Evolutionary conservation across 805 yeast genomes (phyloP).

Genomic region (Cyberlindnera meyerae): DNA sequence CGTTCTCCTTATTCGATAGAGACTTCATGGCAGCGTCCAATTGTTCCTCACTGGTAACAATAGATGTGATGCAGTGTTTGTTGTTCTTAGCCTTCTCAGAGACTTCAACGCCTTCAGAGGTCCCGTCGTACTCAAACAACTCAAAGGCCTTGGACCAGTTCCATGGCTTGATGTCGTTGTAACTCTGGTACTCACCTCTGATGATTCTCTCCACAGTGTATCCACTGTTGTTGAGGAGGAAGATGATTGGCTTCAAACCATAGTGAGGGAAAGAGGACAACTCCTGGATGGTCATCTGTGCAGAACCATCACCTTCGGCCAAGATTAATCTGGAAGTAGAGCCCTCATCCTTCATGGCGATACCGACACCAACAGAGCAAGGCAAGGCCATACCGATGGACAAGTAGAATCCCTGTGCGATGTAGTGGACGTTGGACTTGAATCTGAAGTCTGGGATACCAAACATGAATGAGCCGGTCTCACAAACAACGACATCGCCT

Average conservation of each 20-base stretch:
- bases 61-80: conserved; percentile 22
- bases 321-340: conserved; percentile 56
- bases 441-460: conserved; percentile 64
- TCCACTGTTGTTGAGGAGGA: conserved; percentile 79
- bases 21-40: conserved; percentile 26
- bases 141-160: conserved; percentile 67
- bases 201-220: conserved; percentile 88
- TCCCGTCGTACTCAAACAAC: conserved; percentile 46
- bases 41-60: conserved; percentile 37
- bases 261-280: conserved; percentile 58
- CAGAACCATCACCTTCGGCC: conserved; percentile 89
- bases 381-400: conserved; percentile 91
- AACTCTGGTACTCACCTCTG: conserved; percentile 68
- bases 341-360: conserved; percentile 58
- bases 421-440: conserved; percentile 45
- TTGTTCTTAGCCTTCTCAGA: conserved; percentile 31
- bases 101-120: conserved; percentile 2
- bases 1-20: conserved; percentile 29
- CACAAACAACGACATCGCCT: conserved; percentile 70
- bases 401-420: conserved; percentile 72
- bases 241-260: conserved; percentile 59
- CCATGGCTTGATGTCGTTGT: conserved; percentile 88
- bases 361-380: conserved; percentile 74
- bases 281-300: conserved; percentile 93
- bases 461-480: conserved; percentile 81